phyloP scores from a whole-genome alignment of 2,329 filamentous ascomycete species.

The Alternaria rosae region DNA sequence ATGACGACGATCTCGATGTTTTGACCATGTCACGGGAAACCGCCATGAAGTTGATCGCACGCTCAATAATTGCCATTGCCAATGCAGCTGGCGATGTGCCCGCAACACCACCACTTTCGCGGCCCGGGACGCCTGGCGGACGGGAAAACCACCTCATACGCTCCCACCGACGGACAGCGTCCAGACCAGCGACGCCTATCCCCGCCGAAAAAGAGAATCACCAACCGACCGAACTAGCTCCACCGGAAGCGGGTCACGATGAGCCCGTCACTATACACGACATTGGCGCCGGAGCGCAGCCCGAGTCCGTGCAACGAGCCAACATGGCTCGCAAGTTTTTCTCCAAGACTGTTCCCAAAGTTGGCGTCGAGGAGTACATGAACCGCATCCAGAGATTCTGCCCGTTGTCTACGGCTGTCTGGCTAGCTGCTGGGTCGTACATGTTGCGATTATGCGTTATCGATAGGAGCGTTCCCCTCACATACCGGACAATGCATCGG shows the following conservation, averaged over 20 bases:
- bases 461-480: conserved; percentile 78
- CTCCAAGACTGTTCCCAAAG: conserved; percentile 84
- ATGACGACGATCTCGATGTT: conserved; percentile 67
- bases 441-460: conserved; percentile 81
- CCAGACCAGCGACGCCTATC: conserved; percentile 50
- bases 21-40: conserved; percentile 75
- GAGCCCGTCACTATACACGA: conserved; percentile 57
- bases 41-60: conserved; percentile 80
- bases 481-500: conserved; percentile 83
- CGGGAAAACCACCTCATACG: conserved; percentile 36
- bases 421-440: conserved; percentile 87
- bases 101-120: conserved; percentile 75
- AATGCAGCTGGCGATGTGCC: conserved; percentile 79
- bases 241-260: conserved; percentile 59
- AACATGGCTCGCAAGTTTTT: conserved; percentile 93
- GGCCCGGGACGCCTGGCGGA: conserved; percentile 63
- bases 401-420: conserved; percentile 91
- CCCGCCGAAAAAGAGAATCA: conserved; percentile 51
- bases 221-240: conserved; percentile 53
- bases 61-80: conserved; percentile 66
- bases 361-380: conserved; percentile 84
- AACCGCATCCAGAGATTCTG: conserved; percentile 88
- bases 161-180: conserved; percentile 46
- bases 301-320: conserved; percentile 78
- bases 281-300: conserved; percentile 71